Evolutionary conservation across 495 filamentous ascomycete genomes (phyloP), one percentile per base, ranked within the genome.

Genomic region (Aspergillus carlsbadensis): DNA sequence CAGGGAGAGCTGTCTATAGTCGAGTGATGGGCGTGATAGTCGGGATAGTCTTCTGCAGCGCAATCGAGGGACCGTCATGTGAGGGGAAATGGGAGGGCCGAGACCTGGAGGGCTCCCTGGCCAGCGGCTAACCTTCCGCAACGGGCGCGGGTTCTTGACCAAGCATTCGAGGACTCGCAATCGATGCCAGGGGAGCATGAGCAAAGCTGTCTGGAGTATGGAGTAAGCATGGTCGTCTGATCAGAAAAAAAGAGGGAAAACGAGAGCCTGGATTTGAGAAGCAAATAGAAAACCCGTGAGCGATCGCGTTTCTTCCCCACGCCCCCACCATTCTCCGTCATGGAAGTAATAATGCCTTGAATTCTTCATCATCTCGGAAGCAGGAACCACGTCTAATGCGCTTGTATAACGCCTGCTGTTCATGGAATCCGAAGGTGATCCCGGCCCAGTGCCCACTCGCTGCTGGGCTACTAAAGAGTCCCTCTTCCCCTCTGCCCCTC

Each of bases 231-330:
- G 72, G 72, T 75, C 72, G 69, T 72, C 69, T 73, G 72, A 75
- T 73, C 72, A 75, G 62, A 72, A 73, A 71, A 72, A 70, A 68
- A 60, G 56, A 65, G 63, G 59, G 58, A 57, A 59, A 43, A 31
- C 36, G 26, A 54, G 22, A 24, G 45, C 22, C 57, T 53, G 46
- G 57, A 60, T 52, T 33, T 47, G 42, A 44, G 24, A 53, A 26
- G 44, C 42, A 51, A 49, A 54, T 41, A 52, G 33, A 36, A 40
- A 34, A 15, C 10, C 33, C 15, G 47, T 21, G 47, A 50, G 36
- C 47, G 47, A 34, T 55, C 24, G 35, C 45, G 41, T 46, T 47
- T 33, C 51, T 57, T 54, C 60, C 64, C 64, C 61, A 63, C 61
- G 56, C 61, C 61, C 61, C 61, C 61, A 64, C 64, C 34, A 39